phyloP scores from a whole-genome alignment of 495 filamentous ascomycete species.

The Geopyxis carbonaria region DNA sequence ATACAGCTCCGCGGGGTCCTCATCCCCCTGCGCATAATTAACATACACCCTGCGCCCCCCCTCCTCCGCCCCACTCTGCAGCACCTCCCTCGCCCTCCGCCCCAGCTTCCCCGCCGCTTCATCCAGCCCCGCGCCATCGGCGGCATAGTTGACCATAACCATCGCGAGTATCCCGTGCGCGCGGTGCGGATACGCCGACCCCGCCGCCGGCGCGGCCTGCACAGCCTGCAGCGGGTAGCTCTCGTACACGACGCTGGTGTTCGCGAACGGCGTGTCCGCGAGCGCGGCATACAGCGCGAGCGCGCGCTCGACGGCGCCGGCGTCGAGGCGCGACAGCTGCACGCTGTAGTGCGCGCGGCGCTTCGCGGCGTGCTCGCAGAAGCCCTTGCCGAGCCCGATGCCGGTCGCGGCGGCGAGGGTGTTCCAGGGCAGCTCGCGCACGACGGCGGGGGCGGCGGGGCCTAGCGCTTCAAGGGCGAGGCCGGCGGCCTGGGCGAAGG shows the following conservation, averaged over 20 bases:
- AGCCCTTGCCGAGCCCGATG: conserved; percentile 2
- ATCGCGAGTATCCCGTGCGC: conserved; percentile 5
- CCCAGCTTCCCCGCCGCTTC: conserved; percentile 6
- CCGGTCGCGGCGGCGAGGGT: conserved; percentile 5
- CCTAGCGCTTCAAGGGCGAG: not conserved
- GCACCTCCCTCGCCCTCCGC: conserved; percentile 3
- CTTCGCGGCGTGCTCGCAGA: no score
- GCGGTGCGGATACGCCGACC: conserved; percentile 3
- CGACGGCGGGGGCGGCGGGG: conserved; percentile 2
- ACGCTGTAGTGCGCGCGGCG: no score
- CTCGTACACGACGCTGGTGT: conserved; percentile 2
- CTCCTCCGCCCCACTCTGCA: conserved; percentile 3
- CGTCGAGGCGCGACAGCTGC: no score
- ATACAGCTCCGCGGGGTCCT: conserved; percentile 3
- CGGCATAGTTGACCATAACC: conserved; percentile 6
- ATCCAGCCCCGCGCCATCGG: conserved; percentile 4
- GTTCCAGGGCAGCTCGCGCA: conserved; percentile 3
- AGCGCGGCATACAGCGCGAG: not conserved
- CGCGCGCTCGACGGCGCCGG: conserved; percentile 3
- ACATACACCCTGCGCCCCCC: conserved; percentile 2
- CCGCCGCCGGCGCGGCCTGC: conserved; percentile 1
- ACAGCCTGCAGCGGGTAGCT: not conserved
- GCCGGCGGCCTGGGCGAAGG: no score
- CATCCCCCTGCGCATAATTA: conserved; percentile 10
- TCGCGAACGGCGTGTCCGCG: not conserved